phyloP scores from a whole-genome alignment of 2,329 filamentous ascomycete species.

The Clonostachys chloroleuca region DNA sequence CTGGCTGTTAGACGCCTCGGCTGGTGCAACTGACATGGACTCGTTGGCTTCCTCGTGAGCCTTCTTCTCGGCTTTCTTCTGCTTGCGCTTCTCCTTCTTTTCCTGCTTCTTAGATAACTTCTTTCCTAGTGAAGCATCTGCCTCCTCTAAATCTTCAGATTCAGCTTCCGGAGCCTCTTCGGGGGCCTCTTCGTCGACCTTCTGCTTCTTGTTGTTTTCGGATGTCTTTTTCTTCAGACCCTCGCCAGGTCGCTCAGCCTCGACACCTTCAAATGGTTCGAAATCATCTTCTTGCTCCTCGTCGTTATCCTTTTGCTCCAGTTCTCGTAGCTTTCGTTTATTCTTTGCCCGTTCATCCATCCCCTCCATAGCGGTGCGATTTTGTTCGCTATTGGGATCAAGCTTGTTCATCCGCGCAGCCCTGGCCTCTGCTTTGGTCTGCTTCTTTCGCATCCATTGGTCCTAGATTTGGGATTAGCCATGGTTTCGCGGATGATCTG shows the following conservation, averaged over 20 bases:
- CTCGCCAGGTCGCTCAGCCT: slow-evolving; percentile 58
- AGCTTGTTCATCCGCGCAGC: slow-evolving; percentile 84
- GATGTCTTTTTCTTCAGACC: slow-evolving; percentile 48
- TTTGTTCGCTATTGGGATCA: slow-evolving; percentile 78
- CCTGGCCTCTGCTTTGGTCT: slow-evolving; percentile 83
- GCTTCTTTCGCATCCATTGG: slow-evolving; percentile 92
- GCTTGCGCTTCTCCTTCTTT: slow-evolving; percentile 40
- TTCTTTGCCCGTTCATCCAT: slow-evolving; percentile 76
- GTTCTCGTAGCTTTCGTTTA: slow-evolving; percentile 69
- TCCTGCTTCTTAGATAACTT: slow-evolving; percentile 23
- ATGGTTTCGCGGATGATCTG: slow-evolving; percentile 5
- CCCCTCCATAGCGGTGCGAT: slow-evolving; percentile 83
- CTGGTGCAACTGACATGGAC: slow-evolving; percentile 4
- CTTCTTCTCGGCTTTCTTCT: slow-evolving; percentile 25
- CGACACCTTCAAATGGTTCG: slow-evolving; percentile 47
- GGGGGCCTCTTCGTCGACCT: slow-evolving; percentile 20
- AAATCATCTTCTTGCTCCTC: slow-evolving; percentile 30
- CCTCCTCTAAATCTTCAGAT: neutral
- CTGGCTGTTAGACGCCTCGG: slow-evolving; percentile 3
- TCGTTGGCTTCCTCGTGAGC: slow-evolving; percentile 10
- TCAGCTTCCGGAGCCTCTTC: slow-evolving; percentile 4
- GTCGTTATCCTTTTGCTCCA: slow-evolving; percentile 40
- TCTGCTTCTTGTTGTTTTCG: slow-evolving; percentile 55
- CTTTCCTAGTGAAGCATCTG: neutral
- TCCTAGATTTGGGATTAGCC: slow-evolving; percentile 48